A percentile compares a stretch with the other conserved stretches of the same genome.
Evolutionary conservation across 768 basidiomycete species (phyloP).

Genomic region (Coprinopsis marcescibilis): DNA sequence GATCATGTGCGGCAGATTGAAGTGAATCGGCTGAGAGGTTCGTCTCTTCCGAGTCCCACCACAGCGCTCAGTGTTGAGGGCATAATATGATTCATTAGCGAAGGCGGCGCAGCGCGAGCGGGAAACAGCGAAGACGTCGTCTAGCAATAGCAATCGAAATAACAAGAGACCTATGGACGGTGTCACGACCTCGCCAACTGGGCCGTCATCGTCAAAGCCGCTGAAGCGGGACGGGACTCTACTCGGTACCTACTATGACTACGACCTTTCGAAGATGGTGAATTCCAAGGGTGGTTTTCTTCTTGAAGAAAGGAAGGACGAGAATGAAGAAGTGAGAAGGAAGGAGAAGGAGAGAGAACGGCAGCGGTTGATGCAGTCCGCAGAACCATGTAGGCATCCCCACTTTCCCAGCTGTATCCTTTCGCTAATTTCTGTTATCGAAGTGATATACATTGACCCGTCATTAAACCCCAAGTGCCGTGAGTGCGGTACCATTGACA

Average conservation of each 20-base stretch:
- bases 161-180: constrained; percentile 68
- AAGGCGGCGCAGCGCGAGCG: constrained; percentile 69
- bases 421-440: constrained; percentile 3
- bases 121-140: constrained; percentile 48
- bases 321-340: constrained; percentile 65
- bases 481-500: constrained; percentile 84
- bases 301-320: constrained; percentile 80
- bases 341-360: constrained; percentile 81
- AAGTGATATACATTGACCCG: constrained; percentile 77
- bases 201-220: constrained; percentile 39
- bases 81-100: constrained; percentile 34
- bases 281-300: constrained; percentile 96
- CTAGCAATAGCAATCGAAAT: constrained; percentile 50
- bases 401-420: not conserved
- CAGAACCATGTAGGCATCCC: constrained; percentile 60
- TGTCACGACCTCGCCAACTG: constrained; percentile 57
- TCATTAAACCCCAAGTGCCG: constrained; percentile 74
- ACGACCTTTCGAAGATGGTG: constrained; percentile 94
- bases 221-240: constrained; percentile 72
- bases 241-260: constrained; percentile 91
- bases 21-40: constrained; percentile 75
- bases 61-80: not conserved
- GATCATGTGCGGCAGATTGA: constrained; percentile 72
- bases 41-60: not conserved
- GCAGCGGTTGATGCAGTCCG: constrained; percentile 66